Evolutionary conservation across 1,139 yeast genomes (phyloP).

Genomic region (Sugiyamaella japonica): DNA sequence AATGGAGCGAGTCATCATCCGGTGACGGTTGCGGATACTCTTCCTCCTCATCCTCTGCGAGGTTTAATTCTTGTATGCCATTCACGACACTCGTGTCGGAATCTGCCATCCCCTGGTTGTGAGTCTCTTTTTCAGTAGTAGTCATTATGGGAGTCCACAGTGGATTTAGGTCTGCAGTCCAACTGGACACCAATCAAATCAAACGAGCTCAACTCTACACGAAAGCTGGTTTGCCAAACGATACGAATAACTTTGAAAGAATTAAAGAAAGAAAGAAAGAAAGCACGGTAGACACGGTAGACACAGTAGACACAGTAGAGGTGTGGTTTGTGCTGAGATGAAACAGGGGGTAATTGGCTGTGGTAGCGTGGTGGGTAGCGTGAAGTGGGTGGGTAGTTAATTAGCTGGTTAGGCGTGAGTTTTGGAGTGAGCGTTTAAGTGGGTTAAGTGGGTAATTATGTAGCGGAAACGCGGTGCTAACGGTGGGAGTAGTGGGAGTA

Average conservation of each 20-base stretch:
- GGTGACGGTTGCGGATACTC: no score
- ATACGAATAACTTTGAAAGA: neutral
- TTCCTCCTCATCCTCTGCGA: neutral
- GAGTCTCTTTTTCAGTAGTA: conserved; percentile 1
- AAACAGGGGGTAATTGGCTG: neutral
- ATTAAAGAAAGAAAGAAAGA: neutral
- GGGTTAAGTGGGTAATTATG: neutral
- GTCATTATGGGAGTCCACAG: neutral
- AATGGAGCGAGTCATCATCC: conserved; percentile 1
- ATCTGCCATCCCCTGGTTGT: neutral
- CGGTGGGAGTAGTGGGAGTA: no score
- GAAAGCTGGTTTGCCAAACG: no score
- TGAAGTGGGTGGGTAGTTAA: neutral
- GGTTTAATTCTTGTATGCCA: neutral
- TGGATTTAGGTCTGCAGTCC: neutral
- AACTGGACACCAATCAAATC: no score
- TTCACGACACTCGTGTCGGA: neutral
- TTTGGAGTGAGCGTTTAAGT: neutral
- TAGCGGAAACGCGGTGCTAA: neutral
- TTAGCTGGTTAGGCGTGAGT: neutral
- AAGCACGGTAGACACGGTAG: neutral
- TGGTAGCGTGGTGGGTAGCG: neutral
- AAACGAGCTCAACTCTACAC: no score
- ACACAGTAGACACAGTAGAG: no score
- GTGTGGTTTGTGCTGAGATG: neutral